Evolutionary conservation across 1,284 basidiomycete species (phyloP).

Genomic region (Acaromyces ingoldii): DNA sequence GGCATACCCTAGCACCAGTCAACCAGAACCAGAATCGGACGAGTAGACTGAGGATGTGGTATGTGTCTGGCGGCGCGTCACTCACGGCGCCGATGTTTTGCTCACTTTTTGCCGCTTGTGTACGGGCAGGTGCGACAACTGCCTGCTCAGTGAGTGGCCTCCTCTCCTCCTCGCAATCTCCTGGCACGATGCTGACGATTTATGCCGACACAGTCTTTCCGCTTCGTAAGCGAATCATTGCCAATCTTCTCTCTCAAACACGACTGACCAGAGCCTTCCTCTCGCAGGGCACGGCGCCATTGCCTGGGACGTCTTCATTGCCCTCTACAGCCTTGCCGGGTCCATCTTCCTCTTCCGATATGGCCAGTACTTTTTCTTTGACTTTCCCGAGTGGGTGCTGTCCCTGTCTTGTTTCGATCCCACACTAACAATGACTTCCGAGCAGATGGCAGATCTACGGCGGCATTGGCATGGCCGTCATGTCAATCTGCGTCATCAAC

Average conservation of each 20-base stretch:
- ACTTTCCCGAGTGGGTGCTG: conserved; percentile 64
- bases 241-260: background rate
- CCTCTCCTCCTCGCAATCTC: background rate
- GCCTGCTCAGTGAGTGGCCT: conserved; percentile 20
- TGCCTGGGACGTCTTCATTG: conserved; percentile 65
- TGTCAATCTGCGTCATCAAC: conserved; percentile 59
- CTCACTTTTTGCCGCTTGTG: too few species aligned
- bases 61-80: too few species aligned
- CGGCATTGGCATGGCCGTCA: conserved; percentile 64
- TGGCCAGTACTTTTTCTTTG: conserved; percentile 67
- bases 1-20: too few species aligned
- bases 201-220: conserved; percentile 21
- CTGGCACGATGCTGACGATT: background rate
- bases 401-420: background rate
- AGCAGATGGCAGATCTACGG: conserved; percentile 61
- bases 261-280: background rate
- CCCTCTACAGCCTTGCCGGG: conserved; percentile 65
- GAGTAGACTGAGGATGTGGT: too few species aligned
- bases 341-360: conserved; percentile 64
- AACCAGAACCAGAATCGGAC: too few species aligned
- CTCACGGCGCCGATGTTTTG: too few species aligned
- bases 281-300: conserved; percentile 59
- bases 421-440: background rate
- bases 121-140: conserved; percentile 48
- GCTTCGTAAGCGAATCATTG: conserved; percentile 5